A percentile compares a stretch with the other conserved stretches of the same genome.
These are phyloP conservation scores for Teratosphaeria viscida DNA, from an alignment of 2,329 filamentous ascomycete genomes.

Conservation along the genomic window DNA sequence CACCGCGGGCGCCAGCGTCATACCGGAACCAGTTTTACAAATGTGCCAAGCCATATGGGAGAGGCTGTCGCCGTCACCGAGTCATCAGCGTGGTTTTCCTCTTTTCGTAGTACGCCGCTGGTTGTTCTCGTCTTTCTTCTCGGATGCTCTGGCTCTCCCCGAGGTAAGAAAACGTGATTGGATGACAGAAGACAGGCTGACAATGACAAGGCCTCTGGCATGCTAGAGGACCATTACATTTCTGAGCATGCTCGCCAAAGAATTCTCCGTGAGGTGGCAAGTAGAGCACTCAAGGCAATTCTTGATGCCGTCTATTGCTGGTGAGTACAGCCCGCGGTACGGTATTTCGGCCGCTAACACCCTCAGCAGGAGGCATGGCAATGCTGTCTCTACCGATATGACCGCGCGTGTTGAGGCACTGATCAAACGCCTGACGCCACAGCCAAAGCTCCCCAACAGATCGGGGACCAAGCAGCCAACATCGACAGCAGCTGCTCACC, in stretches of 20 bases:
- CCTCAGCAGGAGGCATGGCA: constrained; percentile 43
- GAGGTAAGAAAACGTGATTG: constrained; percentile 48
- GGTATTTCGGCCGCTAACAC: neutral
- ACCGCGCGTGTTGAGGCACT: constrained; percentile 63
- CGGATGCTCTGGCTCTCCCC: constrained; percentile 75
- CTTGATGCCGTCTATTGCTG: constrained; percentile 62
- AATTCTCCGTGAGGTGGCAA: constrained; percentile 61
- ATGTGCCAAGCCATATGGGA: constrained; percentile 74
- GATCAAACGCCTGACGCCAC: constrained; percentile 48
- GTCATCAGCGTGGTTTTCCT: constrained; percentile 59
- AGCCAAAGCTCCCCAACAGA: constrained; percentile 1
- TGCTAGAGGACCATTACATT: constrained; percentile 82
- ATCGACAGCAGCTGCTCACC: neutral
- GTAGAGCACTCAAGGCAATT: constrained; percentile 68
- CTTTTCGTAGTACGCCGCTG: constrained; percentile 82
- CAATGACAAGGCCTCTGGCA: constrained; percentile 42
- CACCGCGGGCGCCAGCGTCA: constrained; percentile 63
- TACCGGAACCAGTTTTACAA: constrained; percentile 75
- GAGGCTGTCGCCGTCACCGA: constrained; percentile 54
- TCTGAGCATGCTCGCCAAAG: constrained; percentile 80
- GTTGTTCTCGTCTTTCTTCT: constrained; percentile 80
- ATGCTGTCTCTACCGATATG: constrained; percentile 52
- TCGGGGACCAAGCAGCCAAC: neutral
- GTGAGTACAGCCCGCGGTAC: constrained; percentile 36
- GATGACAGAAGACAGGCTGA: neutral